Conservation (phyloP, 306 rosid species). For the Glycine tomentella region DNA sequence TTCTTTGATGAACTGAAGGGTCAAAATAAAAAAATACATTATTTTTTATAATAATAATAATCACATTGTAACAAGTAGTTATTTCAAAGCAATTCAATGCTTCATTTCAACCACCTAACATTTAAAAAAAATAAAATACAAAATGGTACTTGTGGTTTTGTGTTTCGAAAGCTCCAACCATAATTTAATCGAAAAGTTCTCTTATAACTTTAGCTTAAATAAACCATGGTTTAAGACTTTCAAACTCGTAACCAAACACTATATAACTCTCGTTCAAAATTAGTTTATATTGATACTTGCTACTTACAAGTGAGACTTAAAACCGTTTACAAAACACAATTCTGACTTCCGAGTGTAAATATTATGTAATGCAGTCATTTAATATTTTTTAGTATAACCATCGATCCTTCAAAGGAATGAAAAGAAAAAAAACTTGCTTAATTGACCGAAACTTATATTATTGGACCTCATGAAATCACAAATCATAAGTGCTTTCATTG, state of each 20-base stretch:
- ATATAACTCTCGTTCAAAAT: background rate
- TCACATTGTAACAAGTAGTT: background rate
- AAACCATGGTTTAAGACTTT: background rate
- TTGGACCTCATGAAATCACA: slow-evolving; percentile 46
- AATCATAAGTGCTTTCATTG: slow-evolving; percentile 20
- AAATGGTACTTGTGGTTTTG: background rate
- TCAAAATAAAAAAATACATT: too few species aligned
- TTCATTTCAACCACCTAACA: background rate
- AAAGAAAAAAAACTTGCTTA: slow-evolving; percentile 1
- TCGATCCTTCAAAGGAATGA: slow-evolving; percentile 36
- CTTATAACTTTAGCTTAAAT: background rate
- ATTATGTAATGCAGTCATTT: background rate
- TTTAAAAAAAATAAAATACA: background rate
- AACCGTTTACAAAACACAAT: background rate
- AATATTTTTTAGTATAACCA: background rate
- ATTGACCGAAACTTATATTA: slow-evolving; percentile 25
- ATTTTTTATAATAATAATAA: too few species aligned
- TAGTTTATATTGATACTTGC: background rate
- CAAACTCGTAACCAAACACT: background rate
- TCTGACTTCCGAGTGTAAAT: background rate
- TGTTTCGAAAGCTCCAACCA: background rate
- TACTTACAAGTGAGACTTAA: background rate
- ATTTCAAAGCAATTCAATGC: background rate
- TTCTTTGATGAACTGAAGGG: too few species aligned
- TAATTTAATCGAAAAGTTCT: background rate